These are phyloP conservation scores for Hypoxylon sp. DNA, from an alignment of 2,329 filamentous ascomycete genomes.

Conservation along the genomic window DNA sequence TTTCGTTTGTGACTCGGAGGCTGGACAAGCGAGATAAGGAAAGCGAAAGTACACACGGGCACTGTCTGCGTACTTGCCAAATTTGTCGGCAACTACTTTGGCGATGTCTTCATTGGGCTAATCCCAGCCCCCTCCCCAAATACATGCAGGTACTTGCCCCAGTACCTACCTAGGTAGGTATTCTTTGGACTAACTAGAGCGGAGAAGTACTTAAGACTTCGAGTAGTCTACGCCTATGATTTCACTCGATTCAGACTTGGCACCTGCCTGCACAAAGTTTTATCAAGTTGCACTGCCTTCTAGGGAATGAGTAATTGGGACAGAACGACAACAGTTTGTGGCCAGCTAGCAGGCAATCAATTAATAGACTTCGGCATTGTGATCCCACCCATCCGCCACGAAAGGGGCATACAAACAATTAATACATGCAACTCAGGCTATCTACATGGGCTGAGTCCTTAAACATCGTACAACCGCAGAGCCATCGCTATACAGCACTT, in stretches of 20 bases:
- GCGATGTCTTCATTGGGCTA: neutral
- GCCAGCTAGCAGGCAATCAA: neutral
- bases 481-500: neutral
- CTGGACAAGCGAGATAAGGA: neutral
- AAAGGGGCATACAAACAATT: neutral
- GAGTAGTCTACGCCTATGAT: neutral
- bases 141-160: neutral
- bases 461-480: neutral
- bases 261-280: neutral
- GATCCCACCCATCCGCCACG: neutral
- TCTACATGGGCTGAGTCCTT: neutral
- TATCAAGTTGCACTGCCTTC: neutral
- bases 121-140: neutral
- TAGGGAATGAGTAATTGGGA: neutral
- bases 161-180: too few relatives aligned
- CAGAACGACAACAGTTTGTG: neutral
- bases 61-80: neutral
- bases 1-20: neutral
- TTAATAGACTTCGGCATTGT: neutral
- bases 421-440: neutral
- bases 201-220: neutral
- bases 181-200: neutral
- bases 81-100: neutral
- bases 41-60: neutral
- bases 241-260: neutral